Base-by-base conservation (phyloP, 2,329 filamentous ascomycete genomes). In the Plenodomus tracheiphilus region DNA sequence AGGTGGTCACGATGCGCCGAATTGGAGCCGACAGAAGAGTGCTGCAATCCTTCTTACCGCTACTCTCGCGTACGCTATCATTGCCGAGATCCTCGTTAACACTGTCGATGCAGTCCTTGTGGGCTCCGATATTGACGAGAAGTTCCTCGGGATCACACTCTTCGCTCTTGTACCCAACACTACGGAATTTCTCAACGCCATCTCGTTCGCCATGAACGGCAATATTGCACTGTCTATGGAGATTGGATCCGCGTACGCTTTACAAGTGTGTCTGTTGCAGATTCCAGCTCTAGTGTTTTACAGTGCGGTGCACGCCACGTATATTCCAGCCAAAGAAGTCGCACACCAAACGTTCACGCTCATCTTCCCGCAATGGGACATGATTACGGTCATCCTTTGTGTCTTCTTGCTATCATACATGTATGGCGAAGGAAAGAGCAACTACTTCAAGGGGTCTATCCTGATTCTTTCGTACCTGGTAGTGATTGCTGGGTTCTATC, bases 171-270 rank as follows among this genome's bases (percentile, higher is more conserved):
- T 99, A 7, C 94, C 94, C 11, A 99, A 99, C 76, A 97, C 94
- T 1, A 99, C 94, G 1, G 94, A 99, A 70, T 99, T 99, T 70
- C 73, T 99, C 86, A 99, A 99, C 74, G 94, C 93, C 70, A 99
- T 99, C 51, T 97, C 92, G 0, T 99, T 99, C 71, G 94, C 94
- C 45, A 99, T 99, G 93, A 97, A 99, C 68, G 94, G 94, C 51
- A 99, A 99, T 72, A 97, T 99, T 72, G 94, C 94, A 0, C 78
- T 99, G 16, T 97, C 91, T 32, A 99, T 99, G 94, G 94, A 99
- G 69, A 99, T 99, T 61, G 94, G 94, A 59, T 97, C 92, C 0
- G 93, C 93, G 2, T 99, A 99, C 68, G 94, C 94, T 1, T 79
- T 99, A 37, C 94, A 99, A 74, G 94, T 99, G 41, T 97, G 93